Evolutionary conservation across 2,329 filamentous ascomycete genomes (phyloP).

Genomic region (Penicillium fuscoglaucum): DNA sequence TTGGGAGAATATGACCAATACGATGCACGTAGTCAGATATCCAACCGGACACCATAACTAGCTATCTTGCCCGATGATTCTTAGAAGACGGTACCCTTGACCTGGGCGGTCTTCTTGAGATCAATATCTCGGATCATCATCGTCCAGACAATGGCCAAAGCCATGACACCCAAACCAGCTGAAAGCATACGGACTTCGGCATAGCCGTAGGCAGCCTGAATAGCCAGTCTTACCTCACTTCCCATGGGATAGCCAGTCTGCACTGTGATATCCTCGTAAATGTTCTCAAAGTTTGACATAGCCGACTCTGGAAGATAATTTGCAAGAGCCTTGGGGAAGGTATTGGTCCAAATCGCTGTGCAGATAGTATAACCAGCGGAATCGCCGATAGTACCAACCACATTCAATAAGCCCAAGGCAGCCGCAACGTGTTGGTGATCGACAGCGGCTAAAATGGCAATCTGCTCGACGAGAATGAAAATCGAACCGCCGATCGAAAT

Average conservation of each 20-base stretch:
- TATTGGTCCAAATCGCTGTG: slow-evolving; percentile 60
- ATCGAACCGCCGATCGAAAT: slow-evolving; percentile 56
- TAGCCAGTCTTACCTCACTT: slow-evolving; percentile 53
- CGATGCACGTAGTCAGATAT: too few species aligned
- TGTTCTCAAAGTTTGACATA: slow-evolving; percentile 34
- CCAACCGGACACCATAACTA: neutral
- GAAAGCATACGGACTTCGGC: slow-evolving; percentile 53
- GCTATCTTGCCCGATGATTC: neutral
- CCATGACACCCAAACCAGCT: slow-evolving; percentile 48
- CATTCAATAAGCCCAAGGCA: slow-evolving; percentile 55
- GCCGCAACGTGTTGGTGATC: slow-evolving; percentile 58
- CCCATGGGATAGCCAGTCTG: slow-evolving; percentile 49
- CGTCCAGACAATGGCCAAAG: slow-evolving; percentile 44
- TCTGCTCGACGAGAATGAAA: slow-evolving; percentile 54
- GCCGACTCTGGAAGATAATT: slow-evolving; percentile 44
- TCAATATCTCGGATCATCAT: slow-evolving; percentile 54
- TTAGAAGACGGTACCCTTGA: slow-evolving; percentile 53
- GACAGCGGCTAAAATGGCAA: slow-evolving; percentile 55
- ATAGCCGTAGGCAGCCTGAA: slow-evolving; percentile 61
- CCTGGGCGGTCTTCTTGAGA: slow-evolving; percentile 50
- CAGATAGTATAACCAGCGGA: slow-evolving; percentile 57
- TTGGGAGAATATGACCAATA: neutral
- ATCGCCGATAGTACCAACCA: slow-evolving; percentile 57
- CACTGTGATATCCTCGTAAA: slow-evolving; percentile 49
- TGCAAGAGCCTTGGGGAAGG: slow-evolving; percentile 52